phyloP scores from a whole-genome alignment of 2,329 filamentous ascomycete species.

The Aspergillaceae sp. region DNA sequence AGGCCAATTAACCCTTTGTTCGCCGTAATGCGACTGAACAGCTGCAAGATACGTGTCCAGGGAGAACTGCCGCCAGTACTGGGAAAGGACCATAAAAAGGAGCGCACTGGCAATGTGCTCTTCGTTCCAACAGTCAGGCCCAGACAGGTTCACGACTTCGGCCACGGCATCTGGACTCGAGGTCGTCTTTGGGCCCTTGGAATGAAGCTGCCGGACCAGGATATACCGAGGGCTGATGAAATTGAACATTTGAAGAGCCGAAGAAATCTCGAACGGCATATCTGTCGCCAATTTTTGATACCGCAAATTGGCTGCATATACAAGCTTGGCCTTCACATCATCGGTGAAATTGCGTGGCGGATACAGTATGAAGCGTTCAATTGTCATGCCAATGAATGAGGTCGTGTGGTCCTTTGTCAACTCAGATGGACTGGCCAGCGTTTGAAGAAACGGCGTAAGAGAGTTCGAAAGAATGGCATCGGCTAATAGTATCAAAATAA shows the following conservation, averaged over 20 bases:
- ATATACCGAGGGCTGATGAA: slow-evolving; percentile 35
- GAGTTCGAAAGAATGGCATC: slow-evolving; percentile 83
- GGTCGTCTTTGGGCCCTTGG: slow-evolving; percentile 65
- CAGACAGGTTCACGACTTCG: slow-evolving; percentile 49
- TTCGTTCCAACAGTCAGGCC: slow-evolving; percentile 61
- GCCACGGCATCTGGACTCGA: slow-evolving; percentile 62
- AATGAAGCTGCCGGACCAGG: slow-evolving; percentile 60
- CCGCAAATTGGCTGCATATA: slow-evolving; percentile 57
- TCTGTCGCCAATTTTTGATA: slow-evolving; percentile 53
- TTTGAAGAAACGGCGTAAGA: slow-evolving; percentile 66
- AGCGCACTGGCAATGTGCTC: slow-evolving; percentile 75
- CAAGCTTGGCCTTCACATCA: slow-evolving; percentile 58
- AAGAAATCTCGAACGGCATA: slow-evolving; percentile 35
- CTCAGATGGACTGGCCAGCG: slow-evolving; percentile 57
- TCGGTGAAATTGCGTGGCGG: slow-evolving; percentile 80
- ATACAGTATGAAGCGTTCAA: slow-evolving; percentile 80
- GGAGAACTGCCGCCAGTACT: slow-evolving; percentile 55
- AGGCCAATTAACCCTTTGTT: slow-evolving; percentile 53
- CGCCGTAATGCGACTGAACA: slow-evolving; percentile 47
- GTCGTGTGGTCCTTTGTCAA: slow-evolving; percentile 58
- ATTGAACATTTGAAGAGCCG: slow-evolving; percentile 38
- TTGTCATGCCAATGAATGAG: slow-evolving; percentile 65
- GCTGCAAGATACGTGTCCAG: slow-evolving; percentile 58
- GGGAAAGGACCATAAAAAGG: slow-evolving; percentile 58
- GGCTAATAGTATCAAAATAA: slow-evolving; percentile 44